Conservation (phyloP, 805 yeast species). For the Wickerhamiella australiensis region DNA sequence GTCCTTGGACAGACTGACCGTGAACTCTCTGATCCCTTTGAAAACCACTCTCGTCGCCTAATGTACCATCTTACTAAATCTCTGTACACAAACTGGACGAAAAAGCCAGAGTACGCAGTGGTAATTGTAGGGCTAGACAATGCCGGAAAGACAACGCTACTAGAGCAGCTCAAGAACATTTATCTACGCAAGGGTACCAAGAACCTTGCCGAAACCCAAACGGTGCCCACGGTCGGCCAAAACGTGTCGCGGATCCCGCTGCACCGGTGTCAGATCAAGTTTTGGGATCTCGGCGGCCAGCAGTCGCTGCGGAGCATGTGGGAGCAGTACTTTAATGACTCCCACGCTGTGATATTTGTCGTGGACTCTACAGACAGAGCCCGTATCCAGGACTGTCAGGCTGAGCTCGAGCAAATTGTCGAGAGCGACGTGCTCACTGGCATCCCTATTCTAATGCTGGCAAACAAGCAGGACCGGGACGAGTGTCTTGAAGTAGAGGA, state of each 20-base stretch:
- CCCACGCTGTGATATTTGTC: conserved; percentile 86
- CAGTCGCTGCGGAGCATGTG: conserved; percentile 72
- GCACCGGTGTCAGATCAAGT: conserved; percentile 41
- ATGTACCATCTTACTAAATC: conserved; percentile 65
- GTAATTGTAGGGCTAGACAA: conserved; percentile 84
- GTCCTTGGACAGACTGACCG: no score
- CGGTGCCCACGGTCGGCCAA: conserved; percentile 91
- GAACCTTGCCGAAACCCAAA: conserved; percentile 31
- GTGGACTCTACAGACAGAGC: conserved; percentile 83
- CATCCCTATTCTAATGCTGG: conserved; percentile 85
- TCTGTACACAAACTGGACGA: conserved; percentile 45
- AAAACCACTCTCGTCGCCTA: no score
- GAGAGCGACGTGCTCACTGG: conserved; percentile 53
- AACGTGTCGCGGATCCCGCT: conserved; percentile 40
- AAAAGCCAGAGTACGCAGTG: conserved; percentile 58
- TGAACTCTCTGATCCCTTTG: no score
- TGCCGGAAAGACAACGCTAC: conserved; percentile 84
- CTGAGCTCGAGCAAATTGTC: conserved; percentile 44
- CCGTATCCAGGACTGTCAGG: conserved; percentile 71
- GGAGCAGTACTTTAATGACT: conserved; percentile 71
- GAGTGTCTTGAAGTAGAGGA: conserved; percentile 63
- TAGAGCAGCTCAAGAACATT: conserved; percentile 51
- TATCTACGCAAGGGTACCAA: conserved; percentile 33
- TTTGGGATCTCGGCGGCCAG: conserved; percentile 98
- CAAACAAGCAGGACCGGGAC: conserved; percentile 81